phyloP scores from a whole-genome alignment of 108 stramenopile species.

The Epithemia pelagica region DNA sequence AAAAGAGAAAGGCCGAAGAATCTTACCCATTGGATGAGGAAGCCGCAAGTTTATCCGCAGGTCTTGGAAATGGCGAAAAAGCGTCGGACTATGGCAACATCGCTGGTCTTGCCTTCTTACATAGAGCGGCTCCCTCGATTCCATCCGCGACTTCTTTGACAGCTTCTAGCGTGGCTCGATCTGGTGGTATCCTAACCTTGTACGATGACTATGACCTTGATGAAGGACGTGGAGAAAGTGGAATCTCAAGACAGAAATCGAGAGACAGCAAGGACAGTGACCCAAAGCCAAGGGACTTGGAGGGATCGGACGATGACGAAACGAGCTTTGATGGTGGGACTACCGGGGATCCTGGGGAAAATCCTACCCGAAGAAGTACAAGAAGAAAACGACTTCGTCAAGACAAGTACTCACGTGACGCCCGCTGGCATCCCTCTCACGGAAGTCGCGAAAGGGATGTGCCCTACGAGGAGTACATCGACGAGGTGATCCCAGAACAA shows the following conservation, averaged over 20 bases:
- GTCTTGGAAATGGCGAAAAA: conserved; percentile 12
- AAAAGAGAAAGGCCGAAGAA: neutral
- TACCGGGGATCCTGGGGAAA: neutral
- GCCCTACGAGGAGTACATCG: conserved; percentile 10
- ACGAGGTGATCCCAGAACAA: conserved; percentile 6
- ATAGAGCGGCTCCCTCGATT: neutral
- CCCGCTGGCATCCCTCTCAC: conserved; percentile 14
- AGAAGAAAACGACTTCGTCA: conserved; percentile 11
- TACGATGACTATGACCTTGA: conserved; percentile 11
- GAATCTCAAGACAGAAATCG: neutral
- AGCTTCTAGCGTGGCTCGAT: neutral
- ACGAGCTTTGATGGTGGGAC: neutral
- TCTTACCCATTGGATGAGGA: conserved; percentile 1
- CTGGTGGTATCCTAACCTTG: neutral
- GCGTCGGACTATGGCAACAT: conserved; percentile 23
- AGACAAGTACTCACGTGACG: conserved; percentile 25
- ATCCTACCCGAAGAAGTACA: neutral
- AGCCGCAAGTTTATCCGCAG: neutral
- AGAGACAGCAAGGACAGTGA: neutral
- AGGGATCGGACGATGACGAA: neutral
- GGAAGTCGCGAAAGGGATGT: neutral
- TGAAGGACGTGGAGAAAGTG: neutral
- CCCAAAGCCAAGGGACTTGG: neutral
- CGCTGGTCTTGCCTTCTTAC: conserved; percentile 26
- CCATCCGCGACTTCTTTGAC: neutral